Evolutionary conservation across 768 basidiomycete genomes (phyloP).

Genomic region (Agaricus bisporus): DNA sequence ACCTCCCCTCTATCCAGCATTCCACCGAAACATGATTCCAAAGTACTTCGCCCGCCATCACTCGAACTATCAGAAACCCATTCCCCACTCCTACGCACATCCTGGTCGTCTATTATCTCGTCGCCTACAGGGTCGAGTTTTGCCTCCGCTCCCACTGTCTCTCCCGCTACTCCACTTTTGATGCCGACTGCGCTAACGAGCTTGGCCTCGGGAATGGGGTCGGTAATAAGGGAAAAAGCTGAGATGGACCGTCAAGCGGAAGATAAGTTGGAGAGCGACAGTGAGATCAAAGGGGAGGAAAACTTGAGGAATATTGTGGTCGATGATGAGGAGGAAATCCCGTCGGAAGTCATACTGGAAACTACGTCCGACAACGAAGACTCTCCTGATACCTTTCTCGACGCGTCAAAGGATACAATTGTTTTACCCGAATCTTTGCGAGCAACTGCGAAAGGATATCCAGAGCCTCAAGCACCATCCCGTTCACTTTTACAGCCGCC

Average conservation of each 20-base stretch:
- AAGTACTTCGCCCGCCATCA: conserved; percentile 23
- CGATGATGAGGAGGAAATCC: conserved; percentile 39
- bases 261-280: neutral
- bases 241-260: conserved; percentile 21
- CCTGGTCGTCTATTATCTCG: conserved; percentile 29
- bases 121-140: conserved; percentile 18
- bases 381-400: conserved; percentile 5
- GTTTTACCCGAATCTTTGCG: conserved; percentile 20
- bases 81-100: conserved; percentile 34
- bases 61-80: conserved; percentile 17
- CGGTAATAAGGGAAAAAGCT: conserved; percentile 25
- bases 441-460: conserved; percentile 11
- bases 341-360: conserved; percentile 18
- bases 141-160: conserved; percentile 11
- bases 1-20: neutral
- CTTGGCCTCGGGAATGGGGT: conserved; percentile 26
- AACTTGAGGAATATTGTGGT: conserved; percentile 30
- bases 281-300: conserved; percentile 1
- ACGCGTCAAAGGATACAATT: conserved; percentile 13
- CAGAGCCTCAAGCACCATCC: conserved; percentile 19
- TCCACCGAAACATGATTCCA: neutral
- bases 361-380: conserved; percentile 1
- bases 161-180: conserved; percentile 13
- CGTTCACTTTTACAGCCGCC: conserved; percentile 3
- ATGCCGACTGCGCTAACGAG: conserved; percentile 6